Percentiles rank a stretch among this genome's conserved stretches.
Evolutionary conservation across 345 rosid genomes (phyloP).

Genomic region (Murraya koenigii): DNA sequence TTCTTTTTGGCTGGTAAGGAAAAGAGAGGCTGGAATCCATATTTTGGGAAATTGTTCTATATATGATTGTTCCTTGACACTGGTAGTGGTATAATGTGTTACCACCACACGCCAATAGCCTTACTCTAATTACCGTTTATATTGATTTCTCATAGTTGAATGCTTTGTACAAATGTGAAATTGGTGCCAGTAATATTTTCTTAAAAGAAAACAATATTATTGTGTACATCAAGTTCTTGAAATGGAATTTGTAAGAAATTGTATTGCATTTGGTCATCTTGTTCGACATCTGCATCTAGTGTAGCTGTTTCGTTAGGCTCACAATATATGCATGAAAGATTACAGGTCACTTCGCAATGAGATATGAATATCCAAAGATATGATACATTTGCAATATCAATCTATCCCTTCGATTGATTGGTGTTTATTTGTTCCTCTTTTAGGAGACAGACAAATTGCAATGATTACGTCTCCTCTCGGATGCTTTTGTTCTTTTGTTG

Average conservation of each 20-base stretch:
- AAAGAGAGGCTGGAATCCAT: conserved; percentile 19
- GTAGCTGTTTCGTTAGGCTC: neutral
- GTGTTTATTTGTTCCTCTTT: neutral
- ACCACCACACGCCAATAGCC: neutral
- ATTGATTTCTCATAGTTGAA: conserved; percentile 12
- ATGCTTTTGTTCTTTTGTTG: neutral
- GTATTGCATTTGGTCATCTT: conserved; percentile 7
- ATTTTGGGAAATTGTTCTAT: conserved; percentile 14
- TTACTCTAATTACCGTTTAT: conserved; percentile 17
- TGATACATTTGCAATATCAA: too few relatives aligned
- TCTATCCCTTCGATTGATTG: neutral
- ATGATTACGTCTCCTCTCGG: neutral
- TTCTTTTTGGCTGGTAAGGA: conserved; percentile 17
- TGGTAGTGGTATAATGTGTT: conserved; percentile 19
- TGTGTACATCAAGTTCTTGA: conserved; percentile 28
- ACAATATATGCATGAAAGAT: neutral
- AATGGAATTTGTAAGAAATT: conserved; percentile 32
- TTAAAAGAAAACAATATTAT: conserved; percentile 14
- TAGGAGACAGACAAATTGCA: neutral
- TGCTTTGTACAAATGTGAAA: conserved; percentile 37
- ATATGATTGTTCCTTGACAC: conserved; percentile 4
- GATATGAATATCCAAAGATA: neutral
- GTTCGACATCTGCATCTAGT: neutral
- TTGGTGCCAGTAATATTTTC: conserved; percentile 24
- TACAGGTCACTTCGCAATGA: neutral